A percentile compares a stretch with the other conserved stretches of the same genome.
Evolutionary conservation across 768 basidiomycete species (phyloP).

Genomic region (Boletus barrowsii): DNA sequence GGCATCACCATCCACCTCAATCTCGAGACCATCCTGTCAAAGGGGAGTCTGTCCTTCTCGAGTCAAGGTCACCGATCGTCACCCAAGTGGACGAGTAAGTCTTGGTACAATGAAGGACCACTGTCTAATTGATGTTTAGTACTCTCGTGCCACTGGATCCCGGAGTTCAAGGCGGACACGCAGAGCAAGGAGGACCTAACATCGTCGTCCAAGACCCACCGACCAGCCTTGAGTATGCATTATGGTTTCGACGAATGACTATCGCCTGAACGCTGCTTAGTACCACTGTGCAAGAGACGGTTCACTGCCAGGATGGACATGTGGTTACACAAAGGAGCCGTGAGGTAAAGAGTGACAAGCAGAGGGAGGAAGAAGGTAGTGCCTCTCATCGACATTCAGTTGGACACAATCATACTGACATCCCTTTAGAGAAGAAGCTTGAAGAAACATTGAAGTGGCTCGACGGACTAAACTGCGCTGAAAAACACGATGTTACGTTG

Average conservation of each 20-base stretch:
- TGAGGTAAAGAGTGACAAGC: neutral
- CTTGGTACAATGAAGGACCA: no score
- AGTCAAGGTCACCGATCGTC: neutral
- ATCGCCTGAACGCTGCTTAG: neutral
- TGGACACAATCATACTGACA: neutral
- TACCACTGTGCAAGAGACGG: no score
- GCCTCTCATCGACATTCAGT: neutral
- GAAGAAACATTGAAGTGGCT: conserved; percentile 2
- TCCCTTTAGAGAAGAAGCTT: neutral
- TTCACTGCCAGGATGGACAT: neutral
- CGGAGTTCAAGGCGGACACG: no score
- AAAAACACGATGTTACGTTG: conserved; percentile 2
- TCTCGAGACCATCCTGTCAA: neutral
- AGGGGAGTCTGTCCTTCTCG: neutral
- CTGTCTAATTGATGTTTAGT: neutral
- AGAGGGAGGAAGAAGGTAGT: neutral
- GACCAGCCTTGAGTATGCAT: no score
- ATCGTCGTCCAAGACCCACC: no score
- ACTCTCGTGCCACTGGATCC: neutral
- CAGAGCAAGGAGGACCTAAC: no score
- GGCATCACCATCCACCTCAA: neutral
- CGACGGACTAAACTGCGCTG: neutral
- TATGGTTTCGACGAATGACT: neutral
- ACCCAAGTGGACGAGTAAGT: neutral
- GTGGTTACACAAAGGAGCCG: neutral